Percentiles rank a stretch among this genome's conserved stretches.
Conservation (phyloP, 2,329 filamentous ascomycete genomes). For the Drechslerella dactyloides region DNA sequence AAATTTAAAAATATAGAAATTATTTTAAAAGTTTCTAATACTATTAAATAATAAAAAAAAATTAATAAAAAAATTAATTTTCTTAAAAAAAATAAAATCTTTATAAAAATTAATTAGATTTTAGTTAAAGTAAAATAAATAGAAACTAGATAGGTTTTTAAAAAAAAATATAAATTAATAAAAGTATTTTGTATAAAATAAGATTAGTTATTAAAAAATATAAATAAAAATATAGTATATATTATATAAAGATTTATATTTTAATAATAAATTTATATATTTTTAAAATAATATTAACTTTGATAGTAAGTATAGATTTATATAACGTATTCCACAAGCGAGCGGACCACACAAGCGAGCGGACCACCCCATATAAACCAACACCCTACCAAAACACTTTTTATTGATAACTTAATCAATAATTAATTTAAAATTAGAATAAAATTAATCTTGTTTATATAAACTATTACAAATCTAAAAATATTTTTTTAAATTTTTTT, state of each 20-base stretch:
- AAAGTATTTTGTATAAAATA: slow-evolving; percentile 16
- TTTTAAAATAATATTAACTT: slow-evolving; percentile 1
- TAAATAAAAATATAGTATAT: slow-evolving; percentile 17
- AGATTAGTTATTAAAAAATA: slow-evolving; percentile 12
- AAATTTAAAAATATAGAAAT: slow-evolving; percentile 5
- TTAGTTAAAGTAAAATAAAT: background rate
- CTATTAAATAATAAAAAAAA: slow-evolving; percentile 11
- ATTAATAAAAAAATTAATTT: slow-evolving; percentile 20
- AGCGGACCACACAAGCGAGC: too few species aligned
- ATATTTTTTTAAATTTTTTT: too few species aligned
- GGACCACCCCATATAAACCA: too few species aligned
- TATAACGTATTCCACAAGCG: too few species aligned
- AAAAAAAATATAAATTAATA: slow-evolving; percentile 20
- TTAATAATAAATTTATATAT: background rate
- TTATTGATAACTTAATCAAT: too few species aligned
- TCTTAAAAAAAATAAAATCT: slow-evolving; percentile 19
- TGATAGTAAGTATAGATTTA: too few species aligned
- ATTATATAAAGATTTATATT: slow-evolving; percentile 8
- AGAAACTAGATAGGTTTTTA: background rate
- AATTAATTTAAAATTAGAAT: too few species aligned
- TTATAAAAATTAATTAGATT: slow-evolving; percentile 13
- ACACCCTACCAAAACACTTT: too few species aligned
- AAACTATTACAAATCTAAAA: too few species aligned
- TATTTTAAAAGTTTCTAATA: background rate
- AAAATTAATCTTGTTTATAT: too few species aligned